phyloP scores from a whole-genome alignment of 116 monocot species.

The Posidonia oceanica region DNA sequence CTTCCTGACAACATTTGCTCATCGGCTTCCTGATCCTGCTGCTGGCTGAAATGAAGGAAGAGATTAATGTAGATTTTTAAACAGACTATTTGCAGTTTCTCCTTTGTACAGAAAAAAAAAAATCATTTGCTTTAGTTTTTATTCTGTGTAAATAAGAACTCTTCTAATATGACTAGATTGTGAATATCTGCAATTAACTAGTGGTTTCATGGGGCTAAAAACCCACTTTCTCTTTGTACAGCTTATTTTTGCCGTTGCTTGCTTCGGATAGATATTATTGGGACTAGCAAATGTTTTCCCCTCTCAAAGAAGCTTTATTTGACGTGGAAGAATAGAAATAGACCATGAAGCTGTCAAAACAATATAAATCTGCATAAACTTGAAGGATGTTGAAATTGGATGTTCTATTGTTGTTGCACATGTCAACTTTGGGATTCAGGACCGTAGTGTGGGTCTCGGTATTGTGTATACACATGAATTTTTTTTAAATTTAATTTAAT shows the following conservation, averaged over 20 bases:
- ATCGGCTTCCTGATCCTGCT: constrained; percentile 67
- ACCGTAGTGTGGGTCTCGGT: too few species aligned
- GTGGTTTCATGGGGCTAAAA: neutral
- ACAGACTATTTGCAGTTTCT: neutral
- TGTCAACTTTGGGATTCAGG: too few species aligned
- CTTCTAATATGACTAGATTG: constrained; percentile 1
- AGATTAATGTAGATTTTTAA: constrained; percentile 13
- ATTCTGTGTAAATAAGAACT: constrained; percentile 4
- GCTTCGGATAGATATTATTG: neutral
- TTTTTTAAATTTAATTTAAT: too few species aligned
- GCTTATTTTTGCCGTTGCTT: neutral
- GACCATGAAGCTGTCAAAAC: too few species aligned
- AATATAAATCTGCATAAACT: too few species aligned
- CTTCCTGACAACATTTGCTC: constrained; percentile 74
- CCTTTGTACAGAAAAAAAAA: constrained; percentile 6
- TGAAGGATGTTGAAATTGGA: too few species aligned
- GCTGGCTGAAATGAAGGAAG: constrained; percentile 81
- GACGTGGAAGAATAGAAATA: too few species aligned
- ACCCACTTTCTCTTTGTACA: too few species aligned
- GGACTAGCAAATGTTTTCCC: too few species aligned
- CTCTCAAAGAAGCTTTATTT: too few species aligned
- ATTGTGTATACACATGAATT: too few species aligned
- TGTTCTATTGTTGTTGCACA: too few species aligned
- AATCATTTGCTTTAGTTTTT: neutral
- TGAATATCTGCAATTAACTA: constrained; percentile 3